A percentile compares a stretch with the other conserved stretches of the same genome.
Conservation (phyloP, 2,329 filamentous ascomycete genomes). For the Botrytis tulipae region DNA sequence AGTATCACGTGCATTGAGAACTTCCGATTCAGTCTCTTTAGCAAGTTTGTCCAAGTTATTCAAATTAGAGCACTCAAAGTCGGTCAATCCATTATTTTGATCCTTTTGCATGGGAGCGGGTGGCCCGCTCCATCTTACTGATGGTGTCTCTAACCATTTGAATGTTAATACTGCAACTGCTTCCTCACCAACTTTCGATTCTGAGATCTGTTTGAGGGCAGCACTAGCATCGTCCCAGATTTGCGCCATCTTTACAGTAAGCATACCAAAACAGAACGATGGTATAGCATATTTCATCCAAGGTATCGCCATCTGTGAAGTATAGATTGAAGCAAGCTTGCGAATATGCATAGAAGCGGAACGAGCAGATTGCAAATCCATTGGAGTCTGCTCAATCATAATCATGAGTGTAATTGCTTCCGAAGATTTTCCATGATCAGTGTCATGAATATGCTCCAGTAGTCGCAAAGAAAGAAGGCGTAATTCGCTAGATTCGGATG, state of each 20-base stretch:
- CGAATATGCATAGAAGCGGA: constrained; percentile 82
- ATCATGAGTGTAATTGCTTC: constrained; percentile 64
- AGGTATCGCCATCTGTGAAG: constrained; percentile 59
- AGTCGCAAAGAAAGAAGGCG: constrained; percentile 72
- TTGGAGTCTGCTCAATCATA: constrained; percentile 73
- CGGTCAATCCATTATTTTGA: constrained; percentile 51
- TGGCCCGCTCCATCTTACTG: constrained; percentile 52
- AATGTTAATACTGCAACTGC: constrained; percentile 71
- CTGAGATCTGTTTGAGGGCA: constrained; percentile 71
- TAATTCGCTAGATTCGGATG: constrained; percentile 71
- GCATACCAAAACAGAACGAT: constrained; percentile 81
- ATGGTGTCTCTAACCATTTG: constrained; percentile 67
- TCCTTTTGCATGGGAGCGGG: constrained; percentile 40
- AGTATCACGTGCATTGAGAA: constrained; percentile 53
- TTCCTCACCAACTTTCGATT: constrained; percentile 69
- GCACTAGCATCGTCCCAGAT: constrained; percentile 83
- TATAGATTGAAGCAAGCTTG: constrained; percentile 55
- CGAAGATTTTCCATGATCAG: constrained; percentile 48
- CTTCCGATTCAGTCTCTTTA: constrained; percentile 50
- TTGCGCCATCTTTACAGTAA: constrained; percentile 80
- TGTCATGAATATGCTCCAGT: constrained; percentile 58
- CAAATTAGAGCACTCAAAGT: constrained; percentile 84
- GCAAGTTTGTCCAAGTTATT: constrained; percentile 55
- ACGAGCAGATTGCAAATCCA: constrained; percentile 74
- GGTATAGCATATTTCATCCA: constrained; percentile 74